phyloP scores from a whole-genome alignment of 106 monocot species.

The Apostasia shenzhenica region DNA sequence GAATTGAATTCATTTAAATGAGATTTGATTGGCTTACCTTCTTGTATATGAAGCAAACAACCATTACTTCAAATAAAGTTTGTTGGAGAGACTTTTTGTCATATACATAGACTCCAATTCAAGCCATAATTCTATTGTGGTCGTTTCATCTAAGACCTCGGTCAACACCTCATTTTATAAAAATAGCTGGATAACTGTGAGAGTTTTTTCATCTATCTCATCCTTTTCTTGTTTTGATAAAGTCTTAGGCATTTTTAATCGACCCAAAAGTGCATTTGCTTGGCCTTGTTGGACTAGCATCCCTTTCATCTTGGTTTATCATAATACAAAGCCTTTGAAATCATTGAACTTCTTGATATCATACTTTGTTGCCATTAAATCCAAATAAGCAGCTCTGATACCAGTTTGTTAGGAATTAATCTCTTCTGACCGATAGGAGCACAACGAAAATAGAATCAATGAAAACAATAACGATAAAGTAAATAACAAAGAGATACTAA shows the following conservation, averaged over 20 bases:
- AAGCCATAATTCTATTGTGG: background rate
- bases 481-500: no score
- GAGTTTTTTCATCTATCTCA: background rate
- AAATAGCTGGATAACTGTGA: background rate
- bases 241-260: background rate
- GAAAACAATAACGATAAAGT: no score
- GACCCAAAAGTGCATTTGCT: background rate
- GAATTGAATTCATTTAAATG: background rate
- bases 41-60: constrained; percentile 1
- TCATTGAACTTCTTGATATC: background rate
- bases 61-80: background rate
- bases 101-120: background rate
- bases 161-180: background rate
- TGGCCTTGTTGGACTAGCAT: background rate
- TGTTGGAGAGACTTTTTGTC: background rate
- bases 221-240: background rate
- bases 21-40: background rate
- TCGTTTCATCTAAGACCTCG: background rate
- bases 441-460: no score
- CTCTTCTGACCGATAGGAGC: no score
- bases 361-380: background rate
- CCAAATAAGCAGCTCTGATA: no score
- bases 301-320: background rate
- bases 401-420: no score
- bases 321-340: background rate